Evolutionary conservation across 2,329 filamentous ascomycete species (phyloP).

Genomic region (Colletotrichum somersetense): DNA sequence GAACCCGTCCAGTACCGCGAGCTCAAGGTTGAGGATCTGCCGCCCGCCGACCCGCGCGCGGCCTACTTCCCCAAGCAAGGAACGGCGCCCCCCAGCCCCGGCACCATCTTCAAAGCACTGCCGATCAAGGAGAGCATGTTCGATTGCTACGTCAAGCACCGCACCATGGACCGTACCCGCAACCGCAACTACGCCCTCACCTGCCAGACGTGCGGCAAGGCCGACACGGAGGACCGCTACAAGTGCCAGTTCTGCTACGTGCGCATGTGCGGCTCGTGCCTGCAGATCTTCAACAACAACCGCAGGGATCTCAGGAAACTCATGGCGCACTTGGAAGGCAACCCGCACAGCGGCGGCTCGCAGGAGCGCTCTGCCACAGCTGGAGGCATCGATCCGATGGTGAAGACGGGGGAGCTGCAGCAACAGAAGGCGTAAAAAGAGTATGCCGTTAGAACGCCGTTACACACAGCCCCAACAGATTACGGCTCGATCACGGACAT

Average conservation of each 20-base stretch:
- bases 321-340: conserved; percentile 50
- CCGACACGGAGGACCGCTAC: conserved; percentile 60
- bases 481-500: conserved; percentile 5
- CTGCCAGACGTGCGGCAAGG: conserved; percentile 65
- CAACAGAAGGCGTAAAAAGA: neutral
- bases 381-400: neutral
- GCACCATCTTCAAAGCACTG: conserved; percentile 56
- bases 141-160: conserved; percentile 62
- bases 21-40: conserved; percentile 50
- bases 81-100: conserved; percentile 47
- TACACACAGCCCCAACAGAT: conserved; percentile 2
- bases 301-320: conserved; percentile 59
- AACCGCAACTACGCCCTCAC: conserved; percentile 65
- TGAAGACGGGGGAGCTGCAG: conserved; percentile 6
- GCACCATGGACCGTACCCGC: conserved; percentile 60
- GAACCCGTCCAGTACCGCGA: conserved; percentile 54
- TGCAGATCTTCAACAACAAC: conserved; percentile 55
- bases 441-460: neutral
- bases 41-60: conserved; percentile 52
- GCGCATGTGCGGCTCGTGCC: conserved; percentile 64
- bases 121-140: conserved; percentile 60
- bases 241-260: conserved; percentile 65
- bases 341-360: conserved; percentile 16
- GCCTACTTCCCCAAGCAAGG: conserved; percentile 54
- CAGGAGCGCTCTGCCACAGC: neutral